phyloP scores from a whole-genome alignment of 495 filamentous ascomycete species.

The Hypomontagnella submonticulosa region DNA sequence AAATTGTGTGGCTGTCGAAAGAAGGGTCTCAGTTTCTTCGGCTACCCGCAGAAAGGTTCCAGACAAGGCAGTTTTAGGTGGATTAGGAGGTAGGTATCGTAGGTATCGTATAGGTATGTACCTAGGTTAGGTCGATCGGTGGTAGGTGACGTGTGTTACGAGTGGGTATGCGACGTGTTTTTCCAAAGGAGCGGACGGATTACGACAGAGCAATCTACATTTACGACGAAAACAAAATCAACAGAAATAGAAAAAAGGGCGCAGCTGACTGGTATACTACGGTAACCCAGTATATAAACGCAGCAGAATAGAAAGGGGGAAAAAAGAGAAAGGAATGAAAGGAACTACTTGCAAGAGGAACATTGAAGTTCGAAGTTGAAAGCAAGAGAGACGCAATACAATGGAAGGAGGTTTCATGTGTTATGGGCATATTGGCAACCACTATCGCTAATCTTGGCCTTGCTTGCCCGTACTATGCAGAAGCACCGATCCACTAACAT shows the following conservation, averaged over 20 bases:
- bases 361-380: constrained; percentile 23
- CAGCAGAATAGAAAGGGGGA: constrained; percentile 24
- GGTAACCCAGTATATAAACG: constrained; percentile 10
- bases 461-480: constrained; percentile 11
- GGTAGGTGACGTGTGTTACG: constrained; percentile 38
- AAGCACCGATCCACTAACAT: constrained; percentile 8
- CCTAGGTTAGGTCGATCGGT: constrained; percentile 30
- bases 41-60: constrained; percentile 32
- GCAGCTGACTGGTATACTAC: background rate
- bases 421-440: background rate
- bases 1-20: constrained; percentile 28
- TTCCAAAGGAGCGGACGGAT: constrained; percentile 38
- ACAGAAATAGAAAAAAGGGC: constrained; percentile 15
- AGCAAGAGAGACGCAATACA: constrained; percentile 4
- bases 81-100: constrained; percentile 13
- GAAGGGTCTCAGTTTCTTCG: constrained; percentile 35
- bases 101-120: constrained; percentile 6
- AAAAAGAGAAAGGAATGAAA: constrained; percentile 40
- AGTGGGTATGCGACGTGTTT: constrained; percentile 39
- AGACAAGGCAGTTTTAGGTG: constrained; percentile 18
- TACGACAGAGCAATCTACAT: constrained; percentile 16
- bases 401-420: background rate
- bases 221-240: constrained; percentile 4
- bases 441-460: constrained; percentile 8
- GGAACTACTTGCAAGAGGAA: constrained; percentile 7